A percentile compares a stretch with the other conserved stretches of the same genome.
Evolutionary conservation across 805 yeast species (phyloP).

Genomic region (Tetrapisispora taiwanensis): DNA sequence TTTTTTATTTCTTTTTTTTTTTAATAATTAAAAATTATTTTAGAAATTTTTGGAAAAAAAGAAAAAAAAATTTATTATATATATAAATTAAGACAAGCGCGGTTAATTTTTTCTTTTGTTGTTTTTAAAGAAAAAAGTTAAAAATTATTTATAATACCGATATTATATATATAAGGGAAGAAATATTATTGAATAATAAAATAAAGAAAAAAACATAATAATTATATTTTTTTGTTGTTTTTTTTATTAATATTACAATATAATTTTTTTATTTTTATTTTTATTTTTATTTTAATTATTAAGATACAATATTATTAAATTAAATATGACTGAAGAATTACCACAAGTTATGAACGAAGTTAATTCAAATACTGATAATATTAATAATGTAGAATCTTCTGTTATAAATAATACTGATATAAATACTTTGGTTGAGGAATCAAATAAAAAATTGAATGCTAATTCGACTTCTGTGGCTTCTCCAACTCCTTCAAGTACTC

Average conservation of each 20-base stretch:
- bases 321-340: slow-evolving; percentile 2
- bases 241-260: too few species aligned
- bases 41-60: too few species aligned
- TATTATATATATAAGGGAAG: too few species aligned
- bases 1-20: too few species aligned
- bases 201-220: too few species aligned
- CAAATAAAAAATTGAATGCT: neutral
- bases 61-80: neutral
- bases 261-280: too few species aligned
- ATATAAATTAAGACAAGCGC: neutral
- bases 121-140: neutral
- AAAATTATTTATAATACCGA: neutral
- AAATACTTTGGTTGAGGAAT: neutral
- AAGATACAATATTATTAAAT: neutral
- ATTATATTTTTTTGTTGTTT: too few species aligned
- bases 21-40: too few species aligned
- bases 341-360: neutral
- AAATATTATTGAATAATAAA: too few species aligned
- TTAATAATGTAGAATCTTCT: neutral
- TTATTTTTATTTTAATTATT: too few species aligned
- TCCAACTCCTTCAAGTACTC: neutral
- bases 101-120: neutral
- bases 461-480: neutral
- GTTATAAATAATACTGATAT: neutral
- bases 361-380: slow-evolving; percentile 1